Conservation (phyloP, 345 rosid species). For the Bruguiera gymnorhiza region DNA sequence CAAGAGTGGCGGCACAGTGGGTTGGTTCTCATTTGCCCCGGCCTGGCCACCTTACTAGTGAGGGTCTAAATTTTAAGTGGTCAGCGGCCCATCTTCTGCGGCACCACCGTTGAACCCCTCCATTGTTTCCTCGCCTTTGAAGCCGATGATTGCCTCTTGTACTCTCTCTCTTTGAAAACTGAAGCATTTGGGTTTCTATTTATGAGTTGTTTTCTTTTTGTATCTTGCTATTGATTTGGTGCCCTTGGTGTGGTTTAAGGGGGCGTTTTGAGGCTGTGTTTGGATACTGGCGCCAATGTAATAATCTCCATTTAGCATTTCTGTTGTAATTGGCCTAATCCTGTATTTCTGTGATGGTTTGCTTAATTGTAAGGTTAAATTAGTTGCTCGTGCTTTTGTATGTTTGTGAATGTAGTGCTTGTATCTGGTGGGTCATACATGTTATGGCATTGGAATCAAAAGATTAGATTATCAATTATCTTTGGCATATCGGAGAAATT, state of each 20-base stretch:
- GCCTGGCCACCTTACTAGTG: conserved; percentile 52
- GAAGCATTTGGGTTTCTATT: too few relatives aligned
- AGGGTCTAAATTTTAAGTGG: conserved; percentile 74
- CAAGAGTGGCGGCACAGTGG: conserved; percentile 66
- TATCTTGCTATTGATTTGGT: conserved; percentile 3
- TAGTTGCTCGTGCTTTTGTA: neutral
- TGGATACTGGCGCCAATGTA: conserved; percentile 57
- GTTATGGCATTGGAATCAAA: too few relatives aligned
- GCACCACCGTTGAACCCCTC: conserved; percentile 67
- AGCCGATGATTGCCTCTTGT: conserved; percentile 76
- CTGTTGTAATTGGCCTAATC: conserved; percentile 87
- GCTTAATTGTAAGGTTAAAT: neutral
- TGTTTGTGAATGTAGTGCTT: neutral
- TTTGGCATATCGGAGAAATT: too few relatives aligned
- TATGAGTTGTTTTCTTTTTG: neutral
- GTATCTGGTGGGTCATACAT: too few relatives aligned
- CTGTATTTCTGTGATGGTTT: conserved; percentile 36
- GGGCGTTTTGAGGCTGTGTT: conserved; percentile 52
- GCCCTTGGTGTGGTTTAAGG: conserved; percentile 27
- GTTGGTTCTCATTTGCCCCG: conserved; percentile 53
- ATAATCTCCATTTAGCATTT: conserved; percentile 45
- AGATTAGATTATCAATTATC: too few relatives aligned
- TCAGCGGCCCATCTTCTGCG: conserved; percentile 87
- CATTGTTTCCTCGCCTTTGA: conserved; percentile 77
- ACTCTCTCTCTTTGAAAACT: conserved; percentile 8